phyloP scores from a whole-genome alignment of 768 basidiomycete species.

The Macrolepiota dolichaula region DNA sequence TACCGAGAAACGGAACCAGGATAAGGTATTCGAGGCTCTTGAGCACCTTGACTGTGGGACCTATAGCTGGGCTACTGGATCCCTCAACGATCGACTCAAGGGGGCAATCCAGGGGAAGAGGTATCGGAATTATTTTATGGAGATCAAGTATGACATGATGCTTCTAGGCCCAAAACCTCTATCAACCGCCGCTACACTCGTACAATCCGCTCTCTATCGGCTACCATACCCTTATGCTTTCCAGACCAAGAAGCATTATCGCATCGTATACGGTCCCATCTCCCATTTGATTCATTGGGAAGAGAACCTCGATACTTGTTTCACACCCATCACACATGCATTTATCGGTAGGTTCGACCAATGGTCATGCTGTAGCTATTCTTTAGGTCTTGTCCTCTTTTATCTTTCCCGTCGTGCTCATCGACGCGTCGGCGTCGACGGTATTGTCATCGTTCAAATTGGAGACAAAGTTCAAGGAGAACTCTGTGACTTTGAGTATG shows the following conservation, averaged over 20 bases:
- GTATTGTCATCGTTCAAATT: constrained; percentile 3
- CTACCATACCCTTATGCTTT: background rate
- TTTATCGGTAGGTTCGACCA: background rate
- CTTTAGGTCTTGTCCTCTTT: constrained; percentile 4
- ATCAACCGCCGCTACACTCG: background rate
- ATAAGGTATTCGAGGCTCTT: constrained; percentile 10
- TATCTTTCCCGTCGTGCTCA: constrained; percentile 12
- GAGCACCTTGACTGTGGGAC: no score
- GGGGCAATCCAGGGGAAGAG: background rate
- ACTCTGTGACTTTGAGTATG: constrained; percentile 11
- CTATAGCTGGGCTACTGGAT: background rate
- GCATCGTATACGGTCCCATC: background rate
- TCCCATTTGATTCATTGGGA: constrained; percentile 22
- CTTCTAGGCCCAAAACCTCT: background rate
- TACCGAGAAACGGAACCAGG: constrained; percentile 17
- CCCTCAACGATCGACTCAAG: background rate
- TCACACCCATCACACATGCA: background rate
- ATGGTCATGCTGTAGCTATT: background rate
- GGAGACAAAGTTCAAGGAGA: background rate
- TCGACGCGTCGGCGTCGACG: constrained; percentile 7
- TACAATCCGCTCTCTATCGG: no score
- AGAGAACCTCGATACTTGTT: constrained; percentile 14
- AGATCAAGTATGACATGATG: background rate
- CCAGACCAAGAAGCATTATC: background rate
- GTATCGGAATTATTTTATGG: background rate